Evolutionary conservation across 257 asterid species (phyloP), one percentile per base, ranked within the genome.

Genomic region (Nicotiana paniculata): DNA sequence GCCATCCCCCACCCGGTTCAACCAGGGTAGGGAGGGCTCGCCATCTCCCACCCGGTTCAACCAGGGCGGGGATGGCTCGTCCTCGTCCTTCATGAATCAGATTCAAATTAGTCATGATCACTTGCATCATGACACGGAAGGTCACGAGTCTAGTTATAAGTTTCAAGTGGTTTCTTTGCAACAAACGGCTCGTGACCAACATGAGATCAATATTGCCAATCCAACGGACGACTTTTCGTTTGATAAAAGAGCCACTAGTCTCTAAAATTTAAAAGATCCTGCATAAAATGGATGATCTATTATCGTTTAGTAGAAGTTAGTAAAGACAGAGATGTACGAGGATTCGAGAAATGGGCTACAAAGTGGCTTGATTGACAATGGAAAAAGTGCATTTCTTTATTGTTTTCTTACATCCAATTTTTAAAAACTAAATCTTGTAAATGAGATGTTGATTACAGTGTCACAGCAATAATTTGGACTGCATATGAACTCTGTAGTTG

Each of bases 211-310:
- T 81, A 83, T 70, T 82, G 72, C 0, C 53, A 79, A 64, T 46
- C 88, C 39, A 74, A 74, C 62, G 0, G 87, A 76, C 54, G 96
- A 90, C 1, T 92, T 93, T 76, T 89, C 96, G 0, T 93, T 93
- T 67, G 90, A 83, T 51, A 90, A 90, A 83, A 75, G 21, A 15
- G 59, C 30, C 10, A 15, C 81, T 18, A 66, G 69, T 65, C 8
- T 30, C 35, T 75, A 67, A 75, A 69, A 39, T 12, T 69, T 69
- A 5, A 8, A 43, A 8, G 12, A 43, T 43, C 51, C 0, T 43
- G 51, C 51, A 43, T 43, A 11, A 43, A 43, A 43, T 43, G 51
- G 51, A 9, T 43, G 51, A 43, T 43, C 12, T 43, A 43, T 43
- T 43, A 43, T 43, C 51, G 12, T 43, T 7, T 43, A 43, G 48